Percentiles rank a stretch among this genome's conserved stretches.
phyloP scores from a whole-genome alignment of 352 stramenopile genomes.

The Phytophthora megakarya region DNA sequence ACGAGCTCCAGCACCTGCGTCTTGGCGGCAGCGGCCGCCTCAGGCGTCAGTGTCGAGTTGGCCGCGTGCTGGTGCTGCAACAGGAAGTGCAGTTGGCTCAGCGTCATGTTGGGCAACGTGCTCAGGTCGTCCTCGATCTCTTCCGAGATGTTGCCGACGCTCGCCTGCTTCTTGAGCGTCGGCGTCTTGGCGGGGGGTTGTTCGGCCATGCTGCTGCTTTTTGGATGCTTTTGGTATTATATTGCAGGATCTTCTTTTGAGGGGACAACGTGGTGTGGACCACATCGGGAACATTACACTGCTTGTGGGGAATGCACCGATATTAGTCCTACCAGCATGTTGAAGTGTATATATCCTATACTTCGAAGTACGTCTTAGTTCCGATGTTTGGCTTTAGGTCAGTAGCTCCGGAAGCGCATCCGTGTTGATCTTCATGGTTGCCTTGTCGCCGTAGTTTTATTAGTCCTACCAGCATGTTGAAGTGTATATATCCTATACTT shows the following conservation, averaged over 20 bases:
- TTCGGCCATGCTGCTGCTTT: conserved; percentile 16
- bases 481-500: too few species aligned
- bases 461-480: too few species aligned
- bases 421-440: conserved; percentile 58
- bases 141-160: conserved; percentile 83
- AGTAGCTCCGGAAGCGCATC: conserved; percentile 58
- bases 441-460: conserved; percentile 71
- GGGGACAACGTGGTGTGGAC: not conserved
- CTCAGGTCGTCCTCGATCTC: conserved; percentile 85
- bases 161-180: conserved; percentile 72
- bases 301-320: too few species aligned
- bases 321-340: too few species aligned
- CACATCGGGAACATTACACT: not conserved
- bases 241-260: not conserved
- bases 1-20: conserved; percentile 69
- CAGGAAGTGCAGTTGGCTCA: conserved; percentile 75
- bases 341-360: too few species aligned
- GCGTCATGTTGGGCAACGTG: conserved; percentile 80
- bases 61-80: conserved; percentile 72
- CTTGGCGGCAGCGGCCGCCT: conserved; percentile 49
- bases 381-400: too few species aligned
- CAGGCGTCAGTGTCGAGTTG: conserved; percentile 38
- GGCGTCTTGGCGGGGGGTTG: conserved; percentile 22
- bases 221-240: too few species aligned
- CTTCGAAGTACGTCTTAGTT: conserved; percentile 3